Evolutionary conservation across 768 basidiomycete genomes (phyloP).

Genomic region (Sistotremastrum niveocremeum): DNA sequence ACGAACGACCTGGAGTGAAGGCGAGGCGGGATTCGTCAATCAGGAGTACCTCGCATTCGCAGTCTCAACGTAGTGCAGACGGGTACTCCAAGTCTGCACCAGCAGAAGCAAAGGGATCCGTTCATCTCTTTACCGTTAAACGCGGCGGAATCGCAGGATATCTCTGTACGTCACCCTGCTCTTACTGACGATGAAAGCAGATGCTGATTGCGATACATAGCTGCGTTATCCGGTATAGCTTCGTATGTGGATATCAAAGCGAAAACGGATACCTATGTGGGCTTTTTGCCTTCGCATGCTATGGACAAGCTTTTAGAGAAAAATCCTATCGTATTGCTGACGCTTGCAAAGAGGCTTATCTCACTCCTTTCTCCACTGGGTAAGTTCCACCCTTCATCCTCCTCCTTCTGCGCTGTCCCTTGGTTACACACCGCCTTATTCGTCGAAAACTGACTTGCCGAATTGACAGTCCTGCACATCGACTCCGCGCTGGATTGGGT

Average conservation of each 20-base stretch:
- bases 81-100: conserved; percentile 25
- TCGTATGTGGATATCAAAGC: conserved; percentile 96
- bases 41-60: conserved; percentile 8
- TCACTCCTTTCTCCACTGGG: conserved; percentile 88
- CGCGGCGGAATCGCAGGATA: conserved; percentile 98
- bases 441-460: neutral
- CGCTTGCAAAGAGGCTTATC: conserved; percentile 90
- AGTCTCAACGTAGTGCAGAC: conserved; percentile 14
- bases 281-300: conserved; percentile 80
- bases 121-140: conserved; percentile 86
- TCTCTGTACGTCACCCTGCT: conserved; percentile 40
- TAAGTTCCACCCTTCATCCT: conserved; percentile 20
- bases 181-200: too few relatives aligned
- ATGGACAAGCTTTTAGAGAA: conserved; percentile 86
- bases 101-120: conserved; percentile 30
- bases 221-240: conserved; percentile 80
- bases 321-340: conserved; percentile 88
- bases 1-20: too few relatives aligned
- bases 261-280: conserved; percentile 97
- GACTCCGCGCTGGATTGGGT: conserved; percentile 97
- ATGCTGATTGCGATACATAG: conserved; percentile 26
- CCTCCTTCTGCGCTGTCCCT: neutral
- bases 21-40: too few relatives aligned
- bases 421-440: neutral
- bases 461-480: conserved; percentile 71